Evolutionary conservation across 768 basidiomycete genomes (phyloP).

Genomic region (Suillus cothurnatus): DNA sequence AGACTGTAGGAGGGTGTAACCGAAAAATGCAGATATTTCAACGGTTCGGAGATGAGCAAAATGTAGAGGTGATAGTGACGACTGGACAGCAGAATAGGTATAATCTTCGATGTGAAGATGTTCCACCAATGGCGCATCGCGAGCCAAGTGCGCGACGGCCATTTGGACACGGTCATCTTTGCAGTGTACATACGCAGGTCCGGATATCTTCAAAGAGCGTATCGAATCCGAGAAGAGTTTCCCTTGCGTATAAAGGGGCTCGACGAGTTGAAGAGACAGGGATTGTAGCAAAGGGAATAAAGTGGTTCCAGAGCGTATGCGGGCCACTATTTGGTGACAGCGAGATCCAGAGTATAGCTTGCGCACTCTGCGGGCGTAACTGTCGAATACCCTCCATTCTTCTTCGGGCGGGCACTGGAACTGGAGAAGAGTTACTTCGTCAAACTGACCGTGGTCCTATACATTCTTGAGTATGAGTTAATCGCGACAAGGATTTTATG

Average conservation of each 20-base stretch:
- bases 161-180: constrained; percentile 20
- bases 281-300: constrained; percentile 2
- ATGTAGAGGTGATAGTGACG: neutral
- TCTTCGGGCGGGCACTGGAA: constrained; percentile 15
- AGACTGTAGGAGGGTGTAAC: neutral
- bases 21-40: constrained; percentile 1
- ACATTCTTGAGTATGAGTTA: neutral
- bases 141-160: constrained; percentile 18
- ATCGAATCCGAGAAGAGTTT: constrained; percentile 19
- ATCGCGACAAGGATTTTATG: neutral
- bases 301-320: neutral
- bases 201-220: constrained; percentile 14
- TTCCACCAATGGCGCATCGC: constrained; percentile 18
- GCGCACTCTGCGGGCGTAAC: constrained; percentile 19
- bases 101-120: constrained; percentile 9
- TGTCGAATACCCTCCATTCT: constrained; percentile 19
- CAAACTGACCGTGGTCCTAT: neutral
- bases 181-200: constrained; percentile 14
- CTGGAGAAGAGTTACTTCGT: constrained; percentile 8
- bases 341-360: constrained; percentile 8
- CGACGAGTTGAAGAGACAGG: neutral
- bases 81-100: neutral
- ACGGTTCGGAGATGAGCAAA: neutral
- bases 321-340: constrained; percentile 11
- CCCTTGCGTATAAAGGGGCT: neutral